These are phyloP conservation scores for Penicillium sp. DNA, from an alignment of 2,329 filamentous ascomycete genomes.

Conservation along the genomic window DNA sequence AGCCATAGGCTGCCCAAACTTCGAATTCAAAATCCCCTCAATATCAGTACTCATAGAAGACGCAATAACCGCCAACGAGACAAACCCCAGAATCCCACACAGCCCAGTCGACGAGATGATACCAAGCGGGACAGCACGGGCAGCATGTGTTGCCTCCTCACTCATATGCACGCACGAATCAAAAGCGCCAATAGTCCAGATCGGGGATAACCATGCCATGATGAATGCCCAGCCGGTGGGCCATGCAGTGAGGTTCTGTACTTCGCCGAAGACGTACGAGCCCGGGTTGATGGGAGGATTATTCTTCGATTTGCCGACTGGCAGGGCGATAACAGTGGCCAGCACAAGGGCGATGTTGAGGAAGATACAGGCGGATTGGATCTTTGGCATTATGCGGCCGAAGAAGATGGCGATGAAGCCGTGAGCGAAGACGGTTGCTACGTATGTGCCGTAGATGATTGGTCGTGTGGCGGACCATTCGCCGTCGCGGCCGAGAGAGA, in stretches of 20 bases:
- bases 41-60: constrained; percentile 55
- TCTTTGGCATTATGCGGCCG: constrained; percentile 53
- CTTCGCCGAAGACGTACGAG: constrained; percentile 50
- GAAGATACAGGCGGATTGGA: constrained; percentile 53
- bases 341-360: constrained; percentile 54
- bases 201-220: constrained; percentile 58
- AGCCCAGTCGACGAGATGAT: constrained; percentile 26
- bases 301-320: constrained; percentile 41
- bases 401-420: constrained; percentile 52
- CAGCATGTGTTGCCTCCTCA: constrained; percentile 60
- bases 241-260: constrained; percentile 59
- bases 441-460: constrained; percentile 55
- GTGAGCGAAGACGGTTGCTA: constrained; percentile 52
- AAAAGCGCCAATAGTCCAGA: constrained; percentile 57
- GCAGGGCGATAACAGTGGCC: constrained; percentile 52
- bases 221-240: constrained; percentile 58
- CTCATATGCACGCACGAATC: constrained; percentile 59
- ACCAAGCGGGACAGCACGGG: constrained; percentile 49
- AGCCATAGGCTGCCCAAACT: constrained; percentile 59
- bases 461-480: constrained; percentile 53
- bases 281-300: constrained; percentile 16
- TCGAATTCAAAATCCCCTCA: constrained; percentile 45
- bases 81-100: constrained; percentile 52
- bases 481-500: constrained; percentile 54
- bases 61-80: constrained; percentile 56